These are phyloP conservation scores for Theobroma cacao DNA, from an alignment of 345 rosid species.

Conservation along the genomic window DNA sequence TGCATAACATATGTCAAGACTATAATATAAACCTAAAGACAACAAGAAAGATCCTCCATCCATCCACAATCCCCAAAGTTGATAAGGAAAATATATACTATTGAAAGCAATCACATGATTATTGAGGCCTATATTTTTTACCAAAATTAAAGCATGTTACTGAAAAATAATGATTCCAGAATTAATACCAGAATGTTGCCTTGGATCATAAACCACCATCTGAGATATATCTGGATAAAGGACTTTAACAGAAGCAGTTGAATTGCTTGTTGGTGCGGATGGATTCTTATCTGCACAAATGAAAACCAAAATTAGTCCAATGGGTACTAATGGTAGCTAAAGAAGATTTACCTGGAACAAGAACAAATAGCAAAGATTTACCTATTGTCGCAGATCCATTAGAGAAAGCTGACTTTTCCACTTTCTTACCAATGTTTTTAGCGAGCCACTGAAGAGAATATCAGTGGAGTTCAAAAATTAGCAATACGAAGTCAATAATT, in stretches of 20 bases:
- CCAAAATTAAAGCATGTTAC: neutral
- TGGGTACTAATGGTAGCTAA: constrained; percentile 3
- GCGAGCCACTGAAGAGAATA: constrained; percentile 59
- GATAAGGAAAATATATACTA: neutral
- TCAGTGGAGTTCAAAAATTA: neutral
- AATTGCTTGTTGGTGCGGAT: constrained; percentile 34
- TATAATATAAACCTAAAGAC: neutral
- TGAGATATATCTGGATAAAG: constrained; percentile 67
- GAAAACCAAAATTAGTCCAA: constrained; percentile 11
- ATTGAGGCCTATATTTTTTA: neutral
- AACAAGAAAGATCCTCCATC: neutral
- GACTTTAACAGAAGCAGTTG: constrained; percentile 45
- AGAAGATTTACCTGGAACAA: neutral
- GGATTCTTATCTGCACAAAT: constrained; percentile 33
- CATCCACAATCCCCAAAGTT: neutral
- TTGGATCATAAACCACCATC: constrained; percentile 69
- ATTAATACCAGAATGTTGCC: constrained; percentile 63
- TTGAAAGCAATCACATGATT: neutral
- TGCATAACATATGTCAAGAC: neutral
- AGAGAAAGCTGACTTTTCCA: constrained; percentile 52
- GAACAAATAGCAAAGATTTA: constrained; percentile 20
- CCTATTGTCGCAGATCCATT: constrained; percentile 49
- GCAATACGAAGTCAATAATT: neutral
- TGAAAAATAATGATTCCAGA: constrained; percentile 1
- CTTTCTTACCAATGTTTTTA: constrained; percentile 67